phyloP scores from a whole-genome alignment of 2,329 filamentous ascomycete species.

The Fusarium xylarioides region DNA sequence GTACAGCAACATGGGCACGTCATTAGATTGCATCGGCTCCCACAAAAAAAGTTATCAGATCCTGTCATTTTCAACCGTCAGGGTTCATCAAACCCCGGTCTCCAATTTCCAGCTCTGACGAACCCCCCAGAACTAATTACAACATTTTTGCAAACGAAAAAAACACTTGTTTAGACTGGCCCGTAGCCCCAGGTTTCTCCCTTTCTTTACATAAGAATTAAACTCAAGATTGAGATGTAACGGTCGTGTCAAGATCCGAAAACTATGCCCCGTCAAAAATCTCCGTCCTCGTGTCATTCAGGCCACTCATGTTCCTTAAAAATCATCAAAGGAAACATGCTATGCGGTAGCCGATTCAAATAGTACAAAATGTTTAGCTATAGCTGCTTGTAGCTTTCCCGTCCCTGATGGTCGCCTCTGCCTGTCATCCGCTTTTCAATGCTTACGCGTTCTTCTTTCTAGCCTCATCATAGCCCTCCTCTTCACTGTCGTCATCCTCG shows the following conservation, averaged over 20 bases:
- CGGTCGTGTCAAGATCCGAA: neutral
- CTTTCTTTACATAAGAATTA: neutral
- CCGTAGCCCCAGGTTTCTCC: neutral
- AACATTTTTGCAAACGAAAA: neutral
- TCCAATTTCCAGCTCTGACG: neutral
- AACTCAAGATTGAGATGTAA: neutral
- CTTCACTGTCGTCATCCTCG: conserved; percentile 54
- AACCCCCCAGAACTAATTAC: neutral
- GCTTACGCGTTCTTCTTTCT: conserved; percentile 52
- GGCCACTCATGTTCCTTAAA: neutral
- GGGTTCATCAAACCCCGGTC: conserved; percentile 1
- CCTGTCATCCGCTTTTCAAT: neutral
- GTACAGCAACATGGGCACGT: neutral
- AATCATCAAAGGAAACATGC: neutral
- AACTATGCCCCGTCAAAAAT: neutral
- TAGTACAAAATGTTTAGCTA: conserved; percentile 26
- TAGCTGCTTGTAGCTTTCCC: neutral
- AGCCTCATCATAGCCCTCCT: conserved; percentile 54
- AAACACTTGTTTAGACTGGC: neutral
- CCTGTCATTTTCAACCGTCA: neutral
- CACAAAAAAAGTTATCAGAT: conserved; percentile 26
- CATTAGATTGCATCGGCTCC: conserved; percentile 23
- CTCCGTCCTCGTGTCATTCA: neutral
- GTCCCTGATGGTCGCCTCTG: neutral
- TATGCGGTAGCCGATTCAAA: conserved; percentile 3